Base-by-base conservation (phyloP, 2,329 filamentous ascomycete species). In the Cryoendolithus antarcticus region DNA sequence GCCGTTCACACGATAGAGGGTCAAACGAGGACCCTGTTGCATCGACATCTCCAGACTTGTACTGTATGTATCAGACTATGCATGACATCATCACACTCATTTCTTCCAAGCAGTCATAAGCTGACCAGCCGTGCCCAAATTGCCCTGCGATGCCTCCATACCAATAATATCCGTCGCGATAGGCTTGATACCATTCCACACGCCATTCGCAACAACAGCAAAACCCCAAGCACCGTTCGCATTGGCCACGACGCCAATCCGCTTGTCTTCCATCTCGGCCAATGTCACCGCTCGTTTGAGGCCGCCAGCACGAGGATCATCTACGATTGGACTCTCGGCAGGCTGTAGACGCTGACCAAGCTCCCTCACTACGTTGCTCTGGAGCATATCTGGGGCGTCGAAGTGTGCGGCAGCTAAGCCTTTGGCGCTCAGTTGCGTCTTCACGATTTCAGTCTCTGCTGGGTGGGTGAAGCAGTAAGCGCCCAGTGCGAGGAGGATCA, bases 391-490 rank as follows among this genome's bases (percentile, higher is more conserved):
- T 27, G 24, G 24, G 12, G 32, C 10, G 21, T 38, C 30, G 21
- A 34, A 34, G 13, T 34, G 35, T 8, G 24, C 31, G 8, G 30
- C 40, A 2, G 40, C 36, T 7, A 42, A 19, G 21, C 40, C 40
- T 21, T 32, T 39, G 2, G 35, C 27, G 15, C 30, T 39, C 7
- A 42, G 31, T 15, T 42, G 40, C 2, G 29, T 30, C 11, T 38
- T 39, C 8, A 41, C 35, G 6, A 41, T 24, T 15, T 41, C 39
- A 6, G 39, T 41, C 35, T 41, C 39, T 3, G 39, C 39, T 1
- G 35, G 35, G 24, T 38, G 39, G 8, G 39, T 38, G 39, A 38
- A 41, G 21, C 29, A 41, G 30, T 41, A 41, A n/a, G 39, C 39
- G 35, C 35, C 39, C 3, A 41, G 38, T 4, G 35, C 39, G 19